Evolutionary conservation across 2,329 filamentous ascomycete genomes (phyloP), one percentile per base, ranked within the genome.

Genomic region (Colletotrichum ledebouriae): DNA sequence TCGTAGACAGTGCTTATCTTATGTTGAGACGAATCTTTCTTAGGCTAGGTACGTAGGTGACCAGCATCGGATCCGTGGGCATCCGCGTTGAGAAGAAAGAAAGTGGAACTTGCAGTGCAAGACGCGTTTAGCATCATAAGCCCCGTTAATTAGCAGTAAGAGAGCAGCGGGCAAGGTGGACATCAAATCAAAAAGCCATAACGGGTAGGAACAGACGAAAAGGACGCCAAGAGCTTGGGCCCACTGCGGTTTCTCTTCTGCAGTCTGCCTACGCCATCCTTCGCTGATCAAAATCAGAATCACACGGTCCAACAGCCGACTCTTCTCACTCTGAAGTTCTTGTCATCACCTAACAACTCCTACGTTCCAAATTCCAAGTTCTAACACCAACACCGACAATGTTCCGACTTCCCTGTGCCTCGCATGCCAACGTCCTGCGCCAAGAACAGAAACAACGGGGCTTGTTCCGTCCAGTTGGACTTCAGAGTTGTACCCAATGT

Each of bases 401-500:
- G 15, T 53, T 44, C 59, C 59, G 37, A 34, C 59, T 44, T 39
- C 59, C 59, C 59, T 61, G 59, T 39, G 34, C 34, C 49, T 44
- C 22, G 12, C 20, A 34, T 61, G n/a, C 47, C 47, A 25, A 20
- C 11, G 2, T 44, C 42, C 50, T 49, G 58, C 59, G 44, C n/a
- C 42, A 49, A 55, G 17, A 39, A 29, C 49, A 25, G 22, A 46
- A 56, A 42, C 25, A 56, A 34, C 44, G 65, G 65, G 61, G 59
- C 61, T 47, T 22, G 60, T 64, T 25, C 60, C 65, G 65, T 64
- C n/a, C n/a, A 22, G 47, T 25, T 55, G 59, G 59, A 25, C 61
- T 29, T n/a, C 61, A 56, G 65, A 53, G 61, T 68, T 41, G 25
- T 53, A 59, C 22, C 17, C 53, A 42, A 59, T 65, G 65, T 55